Percentiles rank a stretch among this genome's conserved stretches.
Evolutionary conservation across 1,284 basidiomycete genomes (phyloP).

Genomic region (Puccinia horiana): DNA sequence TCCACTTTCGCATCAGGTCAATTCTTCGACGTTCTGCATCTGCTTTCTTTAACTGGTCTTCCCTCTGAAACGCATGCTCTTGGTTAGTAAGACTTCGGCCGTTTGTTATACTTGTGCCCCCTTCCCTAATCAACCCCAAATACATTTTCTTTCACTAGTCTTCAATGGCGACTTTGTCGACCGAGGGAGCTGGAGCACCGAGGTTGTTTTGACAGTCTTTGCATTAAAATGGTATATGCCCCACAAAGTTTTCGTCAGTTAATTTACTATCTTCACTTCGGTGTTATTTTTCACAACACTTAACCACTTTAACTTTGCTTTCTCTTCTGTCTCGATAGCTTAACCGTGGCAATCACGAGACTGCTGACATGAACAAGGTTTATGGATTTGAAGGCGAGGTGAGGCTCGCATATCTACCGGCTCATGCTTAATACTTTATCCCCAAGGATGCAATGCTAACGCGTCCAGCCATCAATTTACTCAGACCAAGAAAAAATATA

Average conservation of each 20-base stretch:
- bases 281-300: conserved; percentile 52
- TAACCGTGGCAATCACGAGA: conserved; percentile 96
- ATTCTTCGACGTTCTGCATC: conserved; percentile 89
- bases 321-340: conserved; percentile 67
- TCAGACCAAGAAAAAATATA: conserved; percentile 49
- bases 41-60: conserved; percentile 77
- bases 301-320: not conserved
- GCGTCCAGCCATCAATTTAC: not conserved
- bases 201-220: conserved; percentile 90
- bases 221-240: conserved; percentile 78
- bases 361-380: conserved; percentile 78
- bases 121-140: conserved; percentile 67
- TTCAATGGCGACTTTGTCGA: conserved; percentile 80
- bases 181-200: conserved; percentile 94
- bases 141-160: conserved; percentile 61
- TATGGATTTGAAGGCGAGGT: conserved; percentile 97
- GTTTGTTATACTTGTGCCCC: not conserved
- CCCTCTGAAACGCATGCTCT: conserved; percentile 55
- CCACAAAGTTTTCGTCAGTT: conserved; percentile 32
- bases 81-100: conserved; percentile 7
- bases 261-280: not conserved
- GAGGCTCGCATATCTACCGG: conserved; percentile 79
- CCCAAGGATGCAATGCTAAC: not conserved
- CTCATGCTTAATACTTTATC: conserved; percentile 63
- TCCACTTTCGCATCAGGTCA: conserved; percentile 66